A percentile compares a stretch with the other conserved stretches of the same genome.
Conservation (phyloP, 805 yeast species). For the Suhomyces faveliae region DNA sequence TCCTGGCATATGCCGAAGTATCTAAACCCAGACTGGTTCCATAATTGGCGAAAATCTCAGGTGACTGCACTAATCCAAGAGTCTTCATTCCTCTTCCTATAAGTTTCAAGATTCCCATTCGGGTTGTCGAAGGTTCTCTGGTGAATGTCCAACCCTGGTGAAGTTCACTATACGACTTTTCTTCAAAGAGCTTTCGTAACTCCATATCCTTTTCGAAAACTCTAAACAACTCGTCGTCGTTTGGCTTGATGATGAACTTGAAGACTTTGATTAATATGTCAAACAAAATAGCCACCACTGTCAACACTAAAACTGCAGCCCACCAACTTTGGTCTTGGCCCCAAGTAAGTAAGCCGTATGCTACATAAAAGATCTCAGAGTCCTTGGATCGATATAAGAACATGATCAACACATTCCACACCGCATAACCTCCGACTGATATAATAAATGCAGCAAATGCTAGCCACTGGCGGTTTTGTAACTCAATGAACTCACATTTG, state of each 20-base stretch:
- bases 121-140: slow-evolving; percentile 39
- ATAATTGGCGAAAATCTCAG: slow-evolving; percentile 4
- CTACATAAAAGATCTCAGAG: slow-evolving; percentile 66
- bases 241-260: slow-evolving; percentile 56
- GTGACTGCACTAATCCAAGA: slow-evolving; percentile 8
- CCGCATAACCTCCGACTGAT: slow-evolving; percentile 80
- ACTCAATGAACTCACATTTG: slow-evolving; percentile 79
- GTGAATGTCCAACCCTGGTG: slow-evolving; percentile 76
- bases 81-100: slow-evolving; percentile 20
- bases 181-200: slow-evolving; percentile 68
- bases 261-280: slow-evolving; percentile 65
- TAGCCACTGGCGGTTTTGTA: slow-evolving; percentile 68
- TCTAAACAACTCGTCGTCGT: slow-evolving; percentile 78
- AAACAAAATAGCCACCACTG: slow-evolving; percentile 57
- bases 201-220: slow-evolving; percentile 67
- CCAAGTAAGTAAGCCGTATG: slow-evolving; percentile 67
- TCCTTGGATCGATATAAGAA: slow-evolving; percentile 55
- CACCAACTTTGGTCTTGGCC: slow-evolving; percentile 86
- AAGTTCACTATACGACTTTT: slow-evolving; percentile 68
- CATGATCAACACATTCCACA: slow-evolving; percentile 81
- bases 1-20: slow-evolving; percentile 39
- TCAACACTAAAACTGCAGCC: slow-evolving; percentile 65
- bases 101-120: slow-evolving; percentile 8
- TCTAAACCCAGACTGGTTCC: background rate
- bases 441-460: slow-evolving; percentile 63